A percentile compares a stretch with the other conserved stretches of the same genome.
phyloP scores from a whole-genome alignment of 2,329 filamentous ascomycete genomes.

The Epichloe bromicola region DNA sequence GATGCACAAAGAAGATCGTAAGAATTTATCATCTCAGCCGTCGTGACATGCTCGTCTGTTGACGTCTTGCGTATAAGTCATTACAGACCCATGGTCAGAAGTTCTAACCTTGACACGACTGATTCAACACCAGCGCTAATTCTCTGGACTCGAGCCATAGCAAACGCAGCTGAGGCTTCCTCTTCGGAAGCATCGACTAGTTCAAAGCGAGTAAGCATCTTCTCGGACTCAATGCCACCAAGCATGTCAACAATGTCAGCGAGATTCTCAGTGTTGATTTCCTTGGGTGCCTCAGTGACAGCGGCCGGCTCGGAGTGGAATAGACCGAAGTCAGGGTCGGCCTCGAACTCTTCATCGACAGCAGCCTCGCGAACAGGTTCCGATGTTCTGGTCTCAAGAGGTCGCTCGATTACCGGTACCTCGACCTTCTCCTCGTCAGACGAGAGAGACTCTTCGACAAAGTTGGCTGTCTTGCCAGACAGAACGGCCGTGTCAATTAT shows the following conservation, averaged over 20 bases:
- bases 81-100: conserved; percentile 23
- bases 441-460: conserved; percentile 32
- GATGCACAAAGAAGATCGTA: conserved; percentile 3
- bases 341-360: conserved; percentile 45
- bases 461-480: conserved; percentile 56
- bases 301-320: conserved; percentile 33
- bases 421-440: conserved; percentile 43
- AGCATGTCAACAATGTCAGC: conserved; percentile 28
- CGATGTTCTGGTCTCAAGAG: conserved; percentile 22
- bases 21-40: background rate
- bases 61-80: background rate
- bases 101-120: conserved; percentile 24
- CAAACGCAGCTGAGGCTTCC: conserved; percentile 28
- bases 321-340: conserved; percentile 48
- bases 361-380: conserved; percentile 15
- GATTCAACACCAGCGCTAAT: conserved; percentile 28
- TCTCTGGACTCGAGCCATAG: conserved; percentile 37
- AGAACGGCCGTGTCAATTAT: conserved; percentile 47
- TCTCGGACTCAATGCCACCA: conserved; percentile 47
- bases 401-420: conserved; percentile 38
- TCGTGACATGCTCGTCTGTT: background rate
- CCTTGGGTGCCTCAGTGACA: conserved; percentile 16
- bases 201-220: conserved; percentile 48
- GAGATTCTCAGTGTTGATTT: conserved; percentile 31
- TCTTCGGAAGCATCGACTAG: conserved; percentile 47